These are phyloP conservation scores for Fraxinus nigra DNA, from an alignment of 305 asterid genomes.

Conservation along the genomic window DNA sequence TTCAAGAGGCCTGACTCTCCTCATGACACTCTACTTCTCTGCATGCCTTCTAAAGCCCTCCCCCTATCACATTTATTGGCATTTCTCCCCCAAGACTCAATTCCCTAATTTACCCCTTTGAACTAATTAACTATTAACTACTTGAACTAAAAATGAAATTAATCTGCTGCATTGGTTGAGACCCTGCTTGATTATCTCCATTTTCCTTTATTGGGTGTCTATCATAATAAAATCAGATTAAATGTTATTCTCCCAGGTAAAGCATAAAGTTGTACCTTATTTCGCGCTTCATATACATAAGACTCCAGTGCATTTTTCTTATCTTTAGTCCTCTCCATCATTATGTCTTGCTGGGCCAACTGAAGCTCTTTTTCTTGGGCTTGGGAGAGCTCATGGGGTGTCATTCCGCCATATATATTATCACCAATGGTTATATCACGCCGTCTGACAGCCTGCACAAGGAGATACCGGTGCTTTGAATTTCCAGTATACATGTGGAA, in stretches of 20 bases:
- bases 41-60: too few species aligned
- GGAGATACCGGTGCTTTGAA: slow-evolving; percentile 12
- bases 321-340: slow-evolving; percentile 91
- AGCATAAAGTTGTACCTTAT: slow-evolving; percentile 54
- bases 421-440: slow-evolving; percentile 61
- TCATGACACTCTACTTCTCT: too few species aligned
- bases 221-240: slow-evolving; percentile 2
- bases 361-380: slow-evolving; percentile 70
- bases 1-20: too few species aligned
- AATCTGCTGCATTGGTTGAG: too few species aligned
- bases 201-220: too few species aligned
- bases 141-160: too few species aligned
- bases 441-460: slow-evolving; percentile 59
- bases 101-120: too few species aligned
- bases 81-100: too few species aligned
- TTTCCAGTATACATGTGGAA: slow-evolving; percentile 13
- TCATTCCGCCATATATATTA: slow-evolving; percentile 61
- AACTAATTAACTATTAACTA: too few species aligned
- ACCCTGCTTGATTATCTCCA: too few species aligned
- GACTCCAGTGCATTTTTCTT: slow-evolving; percentile 92
- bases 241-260: background rate
- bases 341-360: slow-evolving; percentile 69
- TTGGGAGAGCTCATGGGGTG: slow-evolving; percentile 50
- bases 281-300: slow-evolving; percentile 86
- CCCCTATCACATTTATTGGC: too few species aligned